Conservation (phyloP, 805 yeast genomes). For the Ogataea chonburiensis region DNA sequence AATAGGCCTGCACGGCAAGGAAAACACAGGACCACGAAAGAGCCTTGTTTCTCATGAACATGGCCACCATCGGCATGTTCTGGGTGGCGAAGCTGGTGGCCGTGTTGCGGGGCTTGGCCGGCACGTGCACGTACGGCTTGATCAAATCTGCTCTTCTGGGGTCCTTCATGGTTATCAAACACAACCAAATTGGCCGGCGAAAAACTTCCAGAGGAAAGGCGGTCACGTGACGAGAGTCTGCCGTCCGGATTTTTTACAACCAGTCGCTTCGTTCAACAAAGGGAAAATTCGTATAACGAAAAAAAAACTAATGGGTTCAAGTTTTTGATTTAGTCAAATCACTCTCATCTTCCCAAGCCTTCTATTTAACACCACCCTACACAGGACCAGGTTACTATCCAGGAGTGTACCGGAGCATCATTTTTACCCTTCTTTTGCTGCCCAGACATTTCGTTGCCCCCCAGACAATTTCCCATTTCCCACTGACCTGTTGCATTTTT, state of each 20-base stretch:
- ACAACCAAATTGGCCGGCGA: too few relatives aligned
- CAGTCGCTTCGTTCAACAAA: too few relatives aligned
- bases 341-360: not conserved
- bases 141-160: slow-evolving; percentile 32
- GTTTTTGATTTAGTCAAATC: slow-evolving; percentile 7
- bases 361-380: not conserved
- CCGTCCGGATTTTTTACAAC: too few relatives aligned
- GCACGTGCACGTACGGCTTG: slow-evolving; percentile 42
- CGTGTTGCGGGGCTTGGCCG: slow-evolving; percentile 44
- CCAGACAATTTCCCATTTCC: slow-evolving; percentile 8
- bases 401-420: not conserved
- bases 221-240: slow-evolving; percentile 8
- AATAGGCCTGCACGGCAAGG: slow-evolving; percentile 49
- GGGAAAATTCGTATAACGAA: slow-evolving; percentile 8
- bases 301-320: slow-evolving; percentile 13
- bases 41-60: slow-evolving; percentile 57
- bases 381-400: not conserved
- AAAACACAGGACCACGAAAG: slow-evolving; percentile 56
- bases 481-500: slow-evolving; percentile 3
- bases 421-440: slow-evolving; percentile 1
- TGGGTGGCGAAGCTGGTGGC: slow-evolving; percentile 50
- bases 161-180: slow-evolving; percentile 25
- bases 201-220: too few relatives aligned
- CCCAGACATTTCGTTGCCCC: not conserved
- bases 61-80: slow-evolving; percentile 61